Percentiles rank a stretch among this genome's conserved stretches.
phyloP scores from a whole-genome alignment of 2,329 filamentous ascomycete genomes.

The Botrytis fragariae region DNA sequence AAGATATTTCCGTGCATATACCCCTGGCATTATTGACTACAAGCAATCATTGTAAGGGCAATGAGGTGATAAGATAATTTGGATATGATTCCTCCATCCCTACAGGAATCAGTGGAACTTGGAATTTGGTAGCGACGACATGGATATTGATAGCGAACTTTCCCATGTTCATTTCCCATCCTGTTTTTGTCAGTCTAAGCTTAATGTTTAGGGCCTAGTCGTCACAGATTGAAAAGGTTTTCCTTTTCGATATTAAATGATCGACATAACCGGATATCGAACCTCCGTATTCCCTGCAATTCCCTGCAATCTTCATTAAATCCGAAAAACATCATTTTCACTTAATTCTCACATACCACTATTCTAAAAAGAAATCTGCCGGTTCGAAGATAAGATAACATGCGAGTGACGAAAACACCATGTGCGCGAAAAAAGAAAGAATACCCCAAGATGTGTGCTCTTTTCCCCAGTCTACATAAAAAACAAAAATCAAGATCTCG shows the following conservation, averaged over 20 bases:
- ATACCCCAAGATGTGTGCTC: not conserved
- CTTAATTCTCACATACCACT: not conserved
- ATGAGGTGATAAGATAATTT: not conserved
- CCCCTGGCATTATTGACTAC: not conserved
- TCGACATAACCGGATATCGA: not conserved
- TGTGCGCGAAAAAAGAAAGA: not conserved
- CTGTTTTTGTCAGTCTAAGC: not conserved
- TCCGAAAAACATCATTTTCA: not conserved
- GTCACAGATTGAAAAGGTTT: not conserved
- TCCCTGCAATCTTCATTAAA: not conserved
- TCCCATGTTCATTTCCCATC: not conserved
- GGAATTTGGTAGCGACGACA: not conserved
- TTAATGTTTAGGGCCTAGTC: not conserved
- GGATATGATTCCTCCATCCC: not conserved
- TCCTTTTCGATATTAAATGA: not conserved
- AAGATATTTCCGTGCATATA: not conserved
- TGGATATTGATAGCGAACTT: not conserved
- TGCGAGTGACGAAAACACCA: not conserved
- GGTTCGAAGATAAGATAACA: constrained; percentile 5
- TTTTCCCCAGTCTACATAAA: not conserved
- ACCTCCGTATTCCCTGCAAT: not conserved
- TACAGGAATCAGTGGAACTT: not conserved
- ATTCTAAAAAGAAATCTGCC: not conserved
- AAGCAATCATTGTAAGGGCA: not conserved
- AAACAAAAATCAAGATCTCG: not conserved